A percentile compares a stretch with the other conserved stretches of the same genome.
Conservation (phyloP, 805 yeast genomes). For the Kuraishia piskuri region DNA sequence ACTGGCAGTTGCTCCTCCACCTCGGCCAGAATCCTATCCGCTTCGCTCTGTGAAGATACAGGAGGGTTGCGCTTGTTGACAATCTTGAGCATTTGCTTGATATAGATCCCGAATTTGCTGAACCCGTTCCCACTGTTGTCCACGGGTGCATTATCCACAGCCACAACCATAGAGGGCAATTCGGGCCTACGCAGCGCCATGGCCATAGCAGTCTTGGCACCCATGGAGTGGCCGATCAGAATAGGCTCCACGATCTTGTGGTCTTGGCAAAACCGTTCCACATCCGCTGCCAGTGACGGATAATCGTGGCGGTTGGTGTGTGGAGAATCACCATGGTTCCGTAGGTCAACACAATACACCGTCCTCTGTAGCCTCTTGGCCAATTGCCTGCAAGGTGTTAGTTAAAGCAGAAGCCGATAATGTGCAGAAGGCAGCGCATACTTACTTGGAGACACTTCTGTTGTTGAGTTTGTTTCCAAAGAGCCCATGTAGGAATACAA, state of each 20-base stretch:
- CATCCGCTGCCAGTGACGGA: slow-evolving; percentile 76
- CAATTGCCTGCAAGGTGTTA: slow-evolving; percentile 24
- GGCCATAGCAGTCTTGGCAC: slow-evolving; percentile 93
- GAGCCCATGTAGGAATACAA: slow-evolving; percentile 79
- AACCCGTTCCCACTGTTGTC: slow-evolving; percentile 35
- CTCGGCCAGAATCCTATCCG: slow-evolving; percentile 50
- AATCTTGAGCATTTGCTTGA: slow-evolving; percentile 52
- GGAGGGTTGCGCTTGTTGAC: slow-evolving; percentile 31
- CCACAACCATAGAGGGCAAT: slow-evolving; percentile 49
- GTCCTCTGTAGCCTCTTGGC: slow-evolving; percentile 41
- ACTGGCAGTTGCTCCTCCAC: slow-evolving; percentile 51
- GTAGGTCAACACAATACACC: slow-evolving; percentile 63
- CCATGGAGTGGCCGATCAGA: slow-evolving; percentile 82
- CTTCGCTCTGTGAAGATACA: slow-evolving; percentile 50
- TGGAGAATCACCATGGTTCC: slow-evolving; percentile 94
- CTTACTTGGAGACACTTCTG: slow-evolving; percentile 54
- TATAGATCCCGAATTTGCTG: slow-evolving; percentile 55
- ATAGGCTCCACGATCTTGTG: slow-evolving; percentile 40
- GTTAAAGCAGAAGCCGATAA: background rate
- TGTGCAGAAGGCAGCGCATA: background rate
- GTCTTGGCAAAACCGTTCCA: slow-evolving; percentile 57
- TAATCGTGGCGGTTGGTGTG: slow-evolving; percentile 66
- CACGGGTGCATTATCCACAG: slow-evolving; percentile 90
- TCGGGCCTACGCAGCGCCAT: slow-evolving; percentile 61
- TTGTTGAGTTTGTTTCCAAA: slow-evolving; percentile 83